These are phyloP conservation scores for Gryganskiella cystojenkinii DNA, from an alignment of 192 early-diverging fungal species.

Conservation along the genomic window DNA sequence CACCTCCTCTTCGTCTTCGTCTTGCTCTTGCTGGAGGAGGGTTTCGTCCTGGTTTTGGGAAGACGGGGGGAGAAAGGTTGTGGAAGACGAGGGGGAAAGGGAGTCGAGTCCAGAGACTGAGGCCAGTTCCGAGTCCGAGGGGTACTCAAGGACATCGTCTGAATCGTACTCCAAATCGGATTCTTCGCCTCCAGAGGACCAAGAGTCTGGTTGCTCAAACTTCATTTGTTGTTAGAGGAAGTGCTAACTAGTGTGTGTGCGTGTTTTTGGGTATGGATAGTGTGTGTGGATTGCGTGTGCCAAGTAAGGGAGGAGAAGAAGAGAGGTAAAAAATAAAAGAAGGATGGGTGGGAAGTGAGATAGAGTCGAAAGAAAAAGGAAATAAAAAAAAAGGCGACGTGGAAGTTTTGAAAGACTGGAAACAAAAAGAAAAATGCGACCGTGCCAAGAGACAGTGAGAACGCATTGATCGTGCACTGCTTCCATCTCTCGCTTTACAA, in stretches of 20 bases:
- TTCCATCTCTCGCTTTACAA: background rate
- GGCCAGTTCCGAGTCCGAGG: conserved; percentile 8
- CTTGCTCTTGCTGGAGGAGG: background rate
- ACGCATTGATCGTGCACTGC: background rate
- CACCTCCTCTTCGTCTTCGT: too few relatives aligned
- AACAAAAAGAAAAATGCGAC: background rate
- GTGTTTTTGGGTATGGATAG: background rate
- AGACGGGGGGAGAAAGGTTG: background rate
- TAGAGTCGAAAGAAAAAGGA: background rate
- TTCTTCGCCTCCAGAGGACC: background rate
- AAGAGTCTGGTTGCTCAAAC: background rate
- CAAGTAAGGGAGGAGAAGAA: background rate
- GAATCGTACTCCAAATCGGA: conserved; percentile 12
- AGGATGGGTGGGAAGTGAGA: background rate
- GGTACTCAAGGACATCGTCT: background rate
- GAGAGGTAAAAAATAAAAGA: background rate
- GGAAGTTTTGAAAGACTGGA: background rate
- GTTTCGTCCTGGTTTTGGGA: background rate
- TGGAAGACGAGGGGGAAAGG: background rate
- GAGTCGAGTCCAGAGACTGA: background rate
- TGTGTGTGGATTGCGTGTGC: background rate
- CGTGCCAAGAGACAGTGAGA: background rate
- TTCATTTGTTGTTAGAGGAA: background rate
- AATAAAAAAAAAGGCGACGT: background rate
- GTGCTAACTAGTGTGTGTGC: background rate